Base-by-base conservation (phyloP, 1,284 basidiomycete genomes). In the Apiotrichum akiyoshidainum region DNA sequence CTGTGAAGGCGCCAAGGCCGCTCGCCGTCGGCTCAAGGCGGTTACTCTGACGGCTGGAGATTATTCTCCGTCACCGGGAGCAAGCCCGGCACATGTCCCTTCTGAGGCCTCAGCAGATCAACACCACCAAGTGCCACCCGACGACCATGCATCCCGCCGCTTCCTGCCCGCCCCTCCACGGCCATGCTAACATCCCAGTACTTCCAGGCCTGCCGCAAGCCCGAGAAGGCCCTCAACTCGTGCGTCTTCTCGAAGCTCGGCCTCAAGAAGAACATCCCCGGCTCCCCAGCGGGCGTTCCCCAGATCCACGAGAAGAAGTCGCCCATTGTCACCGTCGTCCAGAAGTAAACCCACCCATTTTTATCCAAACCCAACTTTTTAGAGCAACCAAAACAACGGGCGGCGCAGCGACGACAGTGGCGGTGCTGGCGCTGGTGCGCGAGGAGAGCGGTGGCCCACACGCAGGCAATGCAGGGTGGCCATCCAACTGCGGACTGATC, bases 201-300 rank as follows among this genome's bases (percentile, higher is more conserved):
- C 80, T 93, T 92, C 76, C 88, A 89, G 75, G 84, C 83, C 46
- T 99, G 96, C 78, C 87, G 95, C 68, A 89, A 92, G 78, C 87
- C 87, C 31, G 96, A 99, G 78, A 87, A 88, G 66, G 79, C 86
- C 57, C 83, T 99, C 57, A 99, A 99, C 83, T 82, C 87, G 65
- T 99, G 96, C 80, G 91, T 98, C 81, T 95, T 97, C 72, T 88
- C 95, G 79, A 98, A 97, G 79, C 84, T 99, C 65, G 91, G 92
- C 70, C 83, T 98, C 57, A 85, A 83, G 55, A 99, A 99, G 82
- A 87, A 84, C 58, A 96, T 99, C 66, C 95, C 96, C 37, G 94
- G 93, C 21, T 82, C 91, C 53, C 90, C 95, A 63, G 84, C 83
- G 69, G 92, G 90, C 67, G 83, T 91, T 79, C 83, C 85, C 47